Percentiles rank a stretch among this genome's conserved stretches.
These are phyloP conservation scores for Areca catechu DNA, from an alignment of 176 grass and related monocot genomes.

Conservation along the genomic window DNA sequence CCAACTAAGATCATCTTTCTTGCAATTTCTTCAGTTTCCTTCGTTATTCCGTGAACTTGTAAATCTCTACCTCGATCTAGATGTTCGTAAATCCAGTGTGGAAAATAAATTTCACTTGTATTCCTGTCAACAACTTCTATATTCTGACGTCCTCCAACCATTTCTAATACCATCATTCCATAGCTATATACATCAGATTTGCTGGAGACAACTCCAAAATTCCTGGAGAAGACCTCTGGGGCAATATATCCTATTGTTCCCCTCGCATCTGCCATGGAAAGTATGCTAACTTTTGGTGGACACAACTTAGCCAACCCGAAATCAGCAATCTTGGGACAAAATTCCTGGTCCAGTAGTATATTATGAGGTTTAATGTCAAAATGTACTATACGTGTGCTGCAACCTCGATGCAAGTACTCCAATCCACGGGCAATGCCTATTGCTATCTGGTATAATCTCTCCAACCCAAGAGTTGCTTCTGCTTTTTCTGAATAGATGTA, in stretches of 20 bases:
- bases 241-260: slow-evolving; percentile 65
- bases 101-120: slow-evolving; percentile 25
- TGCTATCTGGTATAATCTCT: slow-evolving; percentile 50
- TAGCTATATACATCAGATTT: slow-evolving; percentile 70
- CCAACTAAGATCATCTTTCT: slow-evolving; percentile 29
- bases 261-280: slow-evolving; percentile 40
- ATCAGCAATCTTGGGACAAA: slow-evolving; percentile 56
- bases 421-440: slow-evolving; percentile 39
- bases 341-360: slow-evolving; percentile 42
- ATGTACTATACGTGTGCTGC: slow-evolving; percentile 53
- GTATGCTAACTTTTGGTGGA: slow-evolving; percentile 30
- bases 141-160: slow-evolving; percentile 36
- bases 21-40: slow-evolving; percentile 17
- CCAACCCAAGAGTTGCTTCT: slow-evolving; percentile 17
- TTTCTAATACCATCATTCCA: slow-evolving; percentile 55
- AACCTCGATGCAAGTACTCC: slow-evolving; percentile 51
- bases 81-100: slow-evolving; percentile 46
- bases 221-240: slow-evolving; percentile 56
- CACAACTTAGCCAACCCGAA: slow-evolving; percentile 62
- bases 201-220: slow-evolving; percentile 36
- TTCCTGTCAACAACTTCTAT: not conserved
- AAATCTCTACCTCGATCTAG: slow-evolving; percentile 18
- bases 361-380: slow-evolving; percentile 79
- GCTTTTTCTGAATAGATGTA: slow-evolving; percentile 40
- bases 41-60: slow-evolving; percentile 6